Evolutionary conservation across 2,329 filamentous ascomycete species (phyloP), one percentile per base, ranked within the genome.

Genomic region (Ascosphaera pollenicola): DNA sequence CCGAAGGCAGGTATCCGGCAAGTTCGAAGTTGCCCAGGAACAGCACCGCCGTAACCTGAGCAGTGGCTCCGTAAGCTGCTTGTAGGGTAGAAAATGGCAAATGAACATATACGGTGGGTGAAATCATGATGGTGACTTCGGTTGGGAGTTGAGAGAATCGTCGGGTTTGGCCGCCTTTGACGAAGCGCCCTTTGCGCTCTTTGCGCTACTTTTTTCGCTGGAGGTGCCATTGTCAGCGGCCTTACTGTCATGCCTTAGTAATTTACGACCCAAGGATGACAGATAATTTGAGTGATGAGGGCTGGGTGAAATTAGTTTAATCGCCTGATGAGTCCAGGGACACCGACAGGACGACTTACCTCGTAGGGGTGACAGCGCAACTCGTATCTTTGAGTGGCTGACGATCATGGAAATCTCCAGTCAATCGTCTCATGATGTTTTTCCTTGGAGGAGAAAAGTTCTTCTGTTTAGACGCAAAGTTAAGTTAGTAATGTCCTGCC

Each of bases 401-500:
- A 18, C 35, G 35, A 16, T 36, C 35, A 15, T 36, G 35, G 17
- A 19, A 19, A 13, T 36, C 35, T 3, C 35, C 35, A 18, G 35
- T 36, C 35, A 36, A 24, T 24, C 35, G 35, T 36, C 35, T 36
- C 35, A 36, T 36, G 15, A 36, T 17, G n/a, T 36, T 36, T n/a
- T 24, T 36, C 15, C 35, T 6, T 13, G 35, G 35, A 16, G 17
- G 17, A n/a, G 35, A 17, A 36, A 15, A 16, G 6, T 10, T 13
- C 15, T 4, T 36, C 30, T 32, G n/a, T 3, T 13, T 3, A 13
- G n/a, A 5, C 5, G 5, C 11, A 7, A 6, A 15, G 6, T 4
- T 15, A 32, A 13, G 5, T 32, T 15, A 32, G 30, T 6, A 32
- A 13, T 15, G n/a, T 7, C 4, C n/a, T n/a, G 5, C 30, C 6